Evolutionary conservation across 2,329 filamentous ascomycete species (phyloP).

Genomic region (Pyrenophora seminiperda): DNA sequence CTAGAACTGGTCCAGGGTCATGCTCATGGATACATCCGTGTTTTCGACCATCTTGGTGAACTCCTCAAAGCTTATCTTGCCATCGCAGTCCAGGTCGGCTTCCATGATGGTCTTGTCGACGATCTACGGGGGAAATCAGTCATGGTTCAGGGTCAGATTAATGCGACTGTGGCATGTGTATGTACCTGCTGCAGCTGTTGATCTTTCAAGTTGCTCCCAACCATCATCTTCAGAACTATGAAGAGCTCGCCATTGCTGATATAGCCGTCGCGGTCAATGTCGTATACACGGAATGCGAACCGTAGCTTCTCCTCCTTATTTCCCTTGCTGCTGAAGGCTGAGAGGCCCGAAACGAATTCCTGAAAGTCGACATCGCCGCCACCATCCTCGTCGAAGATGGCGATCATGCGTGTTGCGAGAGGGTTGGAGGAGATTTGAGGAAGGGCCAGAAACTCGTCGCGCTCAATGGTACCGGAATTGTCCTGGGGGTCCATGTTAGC

Average conservation of each 20-base stretch:
- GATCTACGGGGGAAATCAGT: slow-evolving; percentile 61
- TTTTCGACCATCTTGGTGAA: slow-evolving; percentile 99
- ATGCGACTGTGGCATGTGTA: not conserved
- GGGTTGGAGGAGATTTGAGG: slow-evolving; percentile 98
- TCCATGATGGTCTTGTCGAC: slow-evolving; percentile 99
- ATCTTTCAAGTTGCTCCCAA: slow-evolving; percentile 98
- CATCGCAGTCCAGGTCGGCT: slow-evolving; percentile 92
- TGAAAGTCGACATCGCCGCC: slow-evolving; percentile 98
- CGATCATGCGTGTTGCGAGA: slow-evolving; percentile 97
- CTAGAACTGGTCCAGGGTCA: slow-evolving; percentile 65
- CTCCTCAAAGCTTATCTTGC: slow-evolving; percentile 99
- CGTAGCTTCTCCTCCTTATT: slow-evolving; percentile 98
- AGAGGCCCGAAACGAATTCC: slow-evolving; percentile 94
- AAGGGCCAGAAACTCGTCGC: slow-evolving; percentile 95
- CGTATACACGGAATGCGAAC: slow-evolving; percentile 99
- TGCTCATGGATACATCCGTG: slow-evolving; percentile 73
- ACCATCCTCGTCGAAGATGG: slow-evolving; percentile 98
- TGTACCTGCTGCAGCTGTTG: slow-evolving; percentile 87
- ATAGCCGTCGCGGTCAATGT: slow-evolving; percentile 97
- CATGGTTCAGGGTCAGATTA: too few relatives aligned
- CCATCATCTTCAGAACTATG: slow-evolving; percentile 99
- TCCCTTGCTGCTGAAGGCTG: slow-evolving; percentile 94
- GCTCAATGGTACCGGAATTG: slow-evolving; percentile 97
- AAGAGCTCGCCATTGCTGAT: slow-evolving; percentile 99
- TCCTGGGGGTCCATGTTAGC: slow-evolving; percentile 62